Base-by-base conservation (phyloP, 768 basidiomycete species). In the Leccinum ochraceum region DNA sequence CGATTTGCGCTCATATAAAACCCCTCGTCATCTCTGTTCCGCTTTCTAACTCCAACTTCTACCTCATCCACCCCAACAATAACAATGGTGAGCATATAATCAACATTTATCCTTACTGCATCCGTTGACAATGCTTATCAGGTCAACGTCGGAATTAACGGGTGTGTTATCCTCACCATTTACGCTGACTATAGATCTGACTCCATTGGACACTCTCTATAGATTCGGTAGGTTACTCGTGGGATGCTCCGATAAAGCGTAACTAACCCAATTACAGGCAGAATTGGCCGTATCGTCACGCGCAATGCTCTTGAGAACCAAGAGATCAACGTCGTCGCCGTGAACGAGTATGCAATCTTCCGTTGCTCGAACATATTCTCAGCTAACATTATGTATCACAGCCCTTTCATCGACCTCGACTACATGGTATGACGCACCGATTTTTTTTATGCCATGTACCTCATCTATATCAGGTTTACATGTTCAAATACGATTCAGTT, bases 281-380 rank as follows among this genome's bases (percentile, higher is more conserved):
- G 97, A 83, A 98, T 98, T 75, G 96, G 97, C 77, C 96, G 97
- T 79, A 96, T 98, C 76, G 97, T 98, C 66, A 82, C 90, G 77
- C 90, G 97, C 69, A 98, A 98, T 83, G 95, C 95, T 55, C 83
- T 97, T 68, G 80, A 86, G 67, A 78, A 84, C 72, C 75, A 80
- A 57, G 86, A 87, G 56, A 83, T 95, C 73, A 79, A 94, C n/a
- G 86, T 99, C 73, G 88, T 95, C 65, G 95, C 95, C 60, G 78
- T 98, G 71, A 98, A 98, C 83, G 94, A 96, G 92, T 95, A 69
- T 70, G 93, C 76, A 10, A 17, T 53, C 30, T 39, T 53, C 26
- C 55, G 46, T 34, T 53, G 32, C 30, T 52, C 57, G 24, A 56
- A 17, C 20, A 22, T 34, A 53, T 48, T 53, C 42, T 51, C 22